Evolutionary conservation across 148 eudicot genomes (phyloP).

Genomic region (Rhododendron vialii): DNA sequence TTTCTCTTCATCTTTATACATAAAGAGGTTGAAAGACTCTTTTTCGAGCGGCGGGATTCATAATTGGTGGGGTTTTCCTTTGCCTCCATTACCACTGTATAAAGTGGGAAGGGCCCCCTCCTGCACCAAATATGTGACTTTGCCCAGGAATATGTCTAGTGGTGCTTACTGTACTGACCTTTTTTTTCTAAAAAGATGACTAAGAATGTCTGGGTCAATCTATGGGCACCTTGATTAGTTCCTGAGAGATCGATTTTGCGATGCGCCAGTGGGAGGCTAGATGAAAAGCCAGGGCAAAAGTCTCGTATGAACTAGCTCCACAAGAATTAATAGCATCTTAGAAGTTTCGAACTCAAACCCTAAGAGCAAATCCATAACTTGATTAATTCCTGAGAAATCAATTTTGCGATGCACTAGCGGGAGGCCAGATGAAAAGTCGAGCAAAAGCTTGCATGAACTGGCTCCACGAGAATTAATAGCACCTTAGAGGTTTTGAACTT

Average conservation of each 20-base stretch:
- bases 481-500: neutral
- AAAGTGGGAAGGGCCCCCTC: constrained; percentile 23
- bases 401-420: neutral
- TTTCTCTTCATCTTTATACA: neutral
- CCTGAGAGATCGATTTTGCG: neutral
- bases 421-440: neutral
- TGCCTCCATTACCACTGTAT: constrained; percentile 21
- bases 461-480: neutral
- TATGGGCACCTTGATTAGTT: neutral
- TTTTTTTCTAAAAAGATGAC: neutral
- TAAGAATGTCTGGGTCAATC: neutral
- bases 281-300: neutral
- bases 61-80: constrained; percentile 25
- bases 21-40: constrained; percentile 13
- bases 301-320: neutral
- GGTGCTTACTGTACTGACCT: neutral
- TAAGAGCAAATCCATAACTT: neutral
- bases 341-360: neutral
- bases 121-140: neutral
- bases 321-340: neutral
- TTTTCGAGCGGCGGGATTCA: constrained; percentile 34
- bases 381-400: neutral
- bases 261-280: neutral
- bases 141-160: neutral
- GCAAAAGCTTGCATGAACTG: neutral